Percentiles rank a stretch among this genome's conserved stretches.
phyloP scores from a whole-genome alignment of 805 yeast genomes.

The Saturnispora bothae region DNA sequence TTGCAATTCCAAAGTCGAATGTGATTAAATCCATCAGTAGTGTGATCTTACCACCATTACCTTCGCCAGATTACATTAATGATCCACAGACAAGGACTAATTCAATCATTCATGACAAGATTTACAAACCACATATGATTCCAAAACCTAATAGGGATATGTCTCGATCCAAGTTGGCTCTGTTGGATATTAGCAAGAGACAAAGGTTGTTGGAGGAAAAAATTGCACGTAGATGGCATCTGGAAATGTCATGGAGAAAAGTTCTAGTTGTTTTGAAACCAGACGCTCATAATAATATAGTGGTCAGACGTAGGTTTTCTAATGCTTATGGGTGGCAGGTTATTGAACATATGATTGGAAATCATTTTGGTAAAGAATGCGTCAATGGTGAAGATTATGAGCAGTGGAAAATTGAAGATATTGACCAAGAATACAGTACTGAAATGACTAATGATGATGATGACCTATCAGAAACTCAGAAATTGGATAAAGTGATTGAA shows the following conservation, averaged over 20 bases:
- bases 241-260: slow-evolving; percentile 79
- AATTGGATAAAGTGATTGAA: slow-evolving; percentile 19
- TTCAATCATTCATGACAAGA: slow-evolving; percentile 71
- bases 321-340: slow-evolving; percentile 96
- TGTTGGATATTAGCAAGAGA: slow-evolving; percentile 19
- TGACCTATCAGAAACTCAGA: slow-evolving; percentile 14
- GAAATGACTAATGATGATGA: slow-evolving; percentile 2
- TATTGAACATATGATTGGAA: slow-evolving; percentile 64
- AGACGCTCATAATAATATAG: slow-evolving; percentile 90
- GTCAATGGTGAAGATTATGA: slow-evolving; percentile 21
- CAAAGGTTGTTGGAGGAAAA: slow-evolving; percentile 54
- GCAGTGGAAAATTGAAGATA: slow-evolving; percentile 14
- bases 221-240: slow-evolving; percentile 84
- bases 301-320: slow-evolving; percentile 79
- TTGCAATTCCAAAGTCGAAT: slow-evolving; percentile 55
- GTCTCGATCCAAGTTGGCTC: slow-evolving; percentile 20
- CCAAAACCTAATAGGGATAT: slow-evolving; percentile 20
- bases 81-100: slow-evolving; percentile 54
- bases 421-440: slow-evolving; percentile 10
- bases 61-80: slow-evolving; percentile 52
- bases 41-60: slow-evolving; percentile 71
- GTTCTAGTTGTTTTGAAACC: slow-evolving; percentile 79
- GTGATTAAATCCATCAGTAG: slow-evolving; percentile 71
- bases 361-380: slow-evolving; percentile 39
- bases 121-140: slow-evolving; percentile 54